Conservation (phyloP, 2,329 filamentous ascomycete species). For the Fusarium goolgardi region DNA sequence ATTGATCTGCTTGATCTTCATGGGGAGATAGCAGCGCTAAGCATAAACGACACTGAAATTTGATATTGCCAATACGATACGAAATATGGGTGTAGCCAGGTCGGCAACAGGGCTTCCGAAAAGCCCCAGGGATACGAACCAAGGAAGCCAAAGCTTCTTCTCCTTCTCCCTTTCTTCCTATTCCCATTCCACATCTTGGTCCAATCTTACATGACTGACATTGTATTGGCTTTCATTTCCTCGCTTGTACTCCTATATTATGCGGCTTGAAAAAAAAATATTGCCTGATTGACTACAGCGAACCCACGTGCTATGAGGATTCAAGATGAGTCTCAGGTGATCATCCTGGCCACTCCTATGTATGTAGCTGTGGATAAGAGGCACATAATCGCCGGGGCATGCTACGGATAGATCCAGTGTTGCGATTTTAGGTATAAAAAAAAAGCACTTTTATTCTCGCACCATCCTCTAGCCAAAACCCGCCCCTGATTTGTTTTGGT, state of each 20-base stretch:
- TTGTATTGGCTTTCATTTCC: slow-evolving; percentile 2
- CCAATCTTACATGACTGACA: slow-evolving; percentile 1
- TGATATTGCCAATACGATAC: slow-evolving; percentile 17
- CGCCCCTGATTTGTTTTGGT: slow-evolving; percentile 27
- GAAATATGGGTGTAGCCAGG: background rate
- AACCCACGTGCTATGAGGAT: slow-evolving; percentile 8
- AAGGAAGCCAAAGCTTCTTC: slow-evolving; percentile 5
- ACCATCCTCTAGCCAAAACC: slow-evolving; percentile 27
- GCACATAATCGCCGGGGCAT: slow-evolving; percentile 24
- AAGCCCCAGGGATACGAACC: slow-evolving; percentile 10
- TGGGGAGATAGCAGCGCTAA: background rate
- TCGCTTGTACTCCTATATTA: slow-evolving; percentile 2
- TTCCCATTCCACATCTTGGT: slow-evolving; percentile 13
- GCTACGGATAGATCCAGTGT: slow-evolving; percentile 35
- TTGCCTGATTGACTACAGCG: background rate
- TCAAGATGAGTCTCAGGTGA: slow-evolving; percentile 16
- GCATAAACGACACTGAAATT: slow-evolving; percentile 17
- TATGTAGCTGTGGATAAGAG: slow-evolving; percentile 20
- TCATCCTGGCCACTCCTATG: slow-evolving; percentile 8
- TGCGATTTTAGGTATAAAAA: slow-evolving; percentile 12
- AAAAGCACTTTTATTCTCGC: slow-evolving; percentile 11
- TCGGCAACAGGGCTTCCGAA: slow-evolving; percentile 15
- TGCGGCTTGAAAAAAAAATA: background rate
- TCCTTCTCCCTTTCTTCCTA: slow-evolving; percentile 29
- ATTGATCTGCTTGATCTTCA: slow-evolving; percentile 4